Conservation (phyloP, 2,329 filamentous ascomycete species). For the Xylariaceae sp. region DNA sequence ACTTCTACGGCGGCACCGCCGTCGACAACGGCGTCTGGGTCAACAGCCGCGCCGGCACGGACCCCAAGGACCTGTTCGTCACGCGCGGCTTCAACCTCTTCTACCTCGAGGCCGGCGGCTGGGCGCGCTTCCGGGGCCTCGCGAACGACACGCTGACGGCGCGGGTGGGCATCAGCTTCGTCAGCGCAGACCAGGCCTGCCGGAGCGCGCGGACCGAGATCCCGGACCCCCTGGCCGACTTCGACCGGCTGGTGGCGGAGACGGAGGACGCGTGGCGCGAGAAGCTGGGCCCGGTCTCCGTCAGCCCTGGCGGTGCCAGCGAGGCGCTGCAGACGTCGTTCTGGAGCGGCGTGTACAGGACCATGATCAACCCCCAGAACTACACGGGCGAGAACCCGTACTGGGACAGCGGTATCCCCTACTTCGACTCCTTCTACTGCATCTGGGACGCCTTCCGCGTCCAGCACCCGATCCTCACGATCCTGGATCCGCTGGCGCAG, state of each 20-base stretch:
- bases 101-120: constrained; percentile 46
- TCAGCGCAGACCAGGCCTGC: constrained; percentile 58
- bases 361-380: constrained; percentile 61
- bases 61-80: constrained; percentile 33
- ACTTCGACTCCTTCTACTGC: constrained; percentile 53
- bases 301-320: constrained; percentile 45
- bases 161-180: constrained; percentile 61
- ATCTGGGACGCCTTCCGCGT: constrained; percentile 64
- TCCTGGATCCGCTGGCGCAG: constrained; percentile 57
- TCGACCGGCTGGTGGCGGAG: constrained; percentile 44
- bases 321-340: constrained; percentile 51
- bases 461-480: constrained; percentile 59
- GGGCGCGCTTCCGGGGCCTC: constrained; percentile 47
- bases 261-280: constrained; percentile 52
- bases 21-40: constrained; percentile 35
- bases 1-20: constrained; percentile 44
- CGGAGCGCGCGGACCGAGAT: constrained; percentile 59
- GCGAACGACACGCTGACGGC: constrained; percentile 47
- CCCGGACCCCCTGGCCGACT: constrained; percentile 53
- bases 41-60: constrained; percentile 34
- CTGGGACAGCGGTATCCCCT: constrained; percentile 58
- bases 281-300: constrained; percentile 50
- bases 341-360: constrained; percentile 58
- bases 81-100: constrained; percentile 39
- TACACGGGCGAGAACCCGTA: constrained; percentile 62